A percentile compares a stretch with the other conserved stretches of the same genome.
Evolutionary conservation across 371 early-diverging fungal genomes (phyloP).

Genomic region (Mucor irregularis): DNA sequence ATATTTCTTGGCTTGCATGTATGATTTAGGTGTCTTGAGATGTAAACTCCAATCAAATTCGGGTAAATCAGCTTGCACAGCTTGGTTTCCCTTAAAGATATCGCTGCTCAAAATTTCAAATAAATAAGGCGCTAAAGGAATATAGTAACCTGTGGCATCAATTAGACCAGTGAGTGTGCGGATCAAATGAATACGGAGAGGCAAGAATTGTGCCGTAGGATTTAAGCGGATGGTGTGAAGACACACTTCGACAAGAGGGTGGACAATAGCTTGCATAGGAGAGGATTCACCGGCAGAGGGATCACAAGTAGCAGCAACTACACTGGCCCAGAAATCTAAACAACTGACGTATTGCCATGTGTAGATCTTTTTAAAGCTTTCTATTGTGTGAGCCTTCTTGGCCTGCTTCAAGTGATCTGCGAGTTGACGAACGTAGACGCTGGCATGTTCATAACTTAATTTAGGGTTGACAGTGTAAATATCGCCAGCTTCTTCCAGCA

Average conservation of each 20-base stretch:
- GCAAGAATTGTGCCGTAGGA: constrained; percentile 85
- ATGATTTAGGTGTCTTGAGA: constrained; percentile 79
- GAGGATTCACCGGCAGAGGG: constrained; percentile 28
- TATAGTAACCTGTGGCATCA: constrained; percentile 47
- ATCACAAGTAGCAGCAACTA: constrained; percentile 70
- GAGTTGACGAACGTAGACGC: constrained; percentile 88
- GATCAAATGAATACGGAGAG: constrained; percentile 85
- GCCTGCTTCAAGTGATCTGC: constrained; percentile 87
- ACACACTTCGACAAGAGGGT: constrained; percentile 38
- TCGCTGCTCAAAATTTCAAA: constrained; percentile 69
- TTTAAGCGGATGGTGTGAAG: constrained; percentile 64
- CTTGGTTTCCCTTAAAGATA: constrained; percentile 44
- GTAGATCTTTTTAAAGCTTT: constrained; percentile 84
- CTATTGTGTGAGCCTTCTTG: constrained; percentile 74
- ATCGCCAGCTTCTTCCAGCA: constrained; percentile 88
- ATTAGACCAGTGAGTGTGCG: constrained; percentile 70
- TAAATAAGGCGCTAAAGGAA: constrained; percentile 43
- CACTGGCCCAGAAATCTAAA: constrained; percentile 84
- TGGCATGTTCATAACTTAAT: constrained; percentile 82
- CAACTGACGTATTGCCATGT: constrained; percentile 94
- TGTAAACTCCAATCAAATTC: constrained; percentile 73
- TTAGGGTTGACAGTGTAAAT: constrained; percentile 73
- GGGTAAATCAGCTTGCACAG: constrained; percentile 60
- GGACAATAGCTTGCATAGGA: constrained; percentile 39
- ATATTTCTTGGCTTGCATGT: constrained; percentile 80